Evolutionary conservation across 1,284 basidiomycete genomes (phyloP).

Genomic region (Agaricales sp.): DNA sequence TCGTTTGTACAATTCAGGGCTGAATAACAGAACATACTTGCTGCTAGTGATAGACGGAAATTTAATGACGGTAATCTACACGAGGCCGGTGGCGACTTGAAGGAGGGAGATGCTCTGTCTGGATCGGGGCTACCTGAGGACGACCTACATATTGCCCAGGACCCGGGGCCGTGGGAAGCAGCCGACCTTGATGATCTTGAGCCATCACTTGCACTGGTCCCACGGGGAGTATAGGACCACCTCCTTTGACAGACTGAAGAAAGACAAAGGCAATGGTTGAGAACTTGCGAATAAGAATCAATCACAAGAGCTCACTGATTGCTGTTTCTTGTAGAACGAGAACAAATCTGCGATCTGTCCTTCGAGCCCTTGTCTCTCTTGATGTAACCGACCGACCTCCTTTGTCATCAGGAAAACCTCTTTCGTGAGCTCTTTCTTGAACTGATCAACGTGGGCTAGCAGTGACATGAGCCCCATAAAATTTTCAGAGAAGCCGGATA

Average conservation of each 20-base stretch:
- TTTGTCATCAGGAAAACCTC: slow-evolving; percentile 68
- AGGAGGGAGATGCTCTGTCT: not conserved
- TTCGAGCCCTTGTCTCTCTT: slow-evolving; percentile 64
- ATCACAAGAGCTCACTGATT: slow-evolving; percentile 15
- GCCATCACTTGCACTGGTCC: not conserved
- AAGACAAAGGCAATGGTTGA: not conserved
- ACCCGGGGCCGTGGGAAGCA: not conserved
- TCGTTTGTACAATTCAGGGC: too few species aligned
- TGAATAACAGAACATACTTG: too few species aligned
- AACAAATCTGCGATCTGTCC: slow-evolving; percentile 67
- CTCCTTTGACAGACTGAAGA: not conserved
- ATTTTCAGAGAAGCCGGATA: too few species aligned
- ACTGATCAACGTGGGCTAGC: slow-evolving; percentile 73
- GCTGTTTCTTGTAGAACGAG: slow-evolving; percentile 63
- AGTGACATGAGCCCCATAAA: slow-evolving; percentile 8
- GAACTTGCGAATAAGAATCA: not conserved
- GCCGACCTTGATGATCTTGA: not conserved
- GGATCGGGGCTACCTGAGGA: not conserved
- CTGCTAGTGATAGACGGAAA: too few species aligned
- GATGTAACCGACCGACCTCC: slow-evolving; percentile 64
- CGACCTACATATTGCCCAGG: not conserved
- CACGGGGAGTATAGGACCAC: not conserved
- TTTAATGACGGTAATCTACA: not conserved
- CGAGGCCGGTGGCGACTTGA: not conserved
- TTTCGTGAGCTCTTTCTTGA: slow-evolving; percentile 67